Evolutionary conservation across 2,329 filamentous ascomycete species (phyloP).

Genomic region (Salinomyces thailandicus): DNA sequence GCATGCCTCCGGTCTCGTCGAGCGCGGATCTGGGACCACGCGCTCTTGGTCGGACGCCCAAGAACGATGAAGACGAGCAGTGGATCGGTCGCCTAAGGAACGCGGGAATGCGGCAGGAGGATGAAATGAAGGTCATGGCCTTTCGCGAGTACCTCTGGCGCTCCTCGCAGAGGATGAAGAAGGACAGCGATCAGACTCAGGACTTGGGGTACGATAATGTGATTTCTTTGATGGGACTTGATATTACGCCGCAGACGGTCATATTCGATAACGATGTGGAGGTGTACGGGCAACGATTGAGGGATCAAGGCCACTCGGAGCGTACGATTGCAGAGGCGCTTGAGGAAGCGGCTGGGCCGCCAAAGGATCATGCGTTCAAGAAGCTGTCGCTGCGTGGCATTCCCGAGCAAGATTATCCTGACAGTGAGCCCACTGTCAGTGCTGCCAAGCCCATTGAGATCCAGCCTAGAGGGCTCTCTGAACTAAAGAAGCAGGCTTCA

Average conservation of each 20-base stretch:
- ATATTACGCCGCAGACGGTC: constrained; percentile 75
- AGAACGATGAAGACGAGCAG: constrained; percentile 86
- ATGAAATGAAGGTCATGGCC: constrained; percentile 80
- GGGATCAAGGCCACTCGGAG: constrained; percentile 26
- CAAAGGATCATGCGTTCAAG: constrained; percentile 3
- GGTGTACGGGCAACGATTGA: constrained; percentile 32
- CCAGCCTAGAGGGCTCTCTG: constrained; percentile 6
- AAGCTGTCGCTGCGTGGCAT: constrained; percentile 7
- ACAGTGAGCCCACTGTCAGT: background rate
- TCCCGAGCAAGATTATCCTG: background rate
- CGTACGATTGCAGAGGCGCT: constrained; percentile 78
- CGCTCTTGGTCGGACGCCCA: constrained; percentile 53
- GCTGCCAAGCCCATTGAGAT: constrained; percentile 1
- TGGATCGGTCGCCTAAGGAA: constrained; percentile 82
- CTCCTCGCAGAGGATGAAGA: constrained; percentile 59
- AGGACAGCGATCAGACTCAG: constrained; percentile 38
- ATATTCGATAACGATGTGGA: constrained; percentile 73
- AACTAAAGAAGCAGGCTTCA: constrained; percentile 14
- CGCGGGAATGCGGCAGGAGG: constrained; percentile 68
- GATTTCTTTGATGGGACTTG: constrained; percentile 62
- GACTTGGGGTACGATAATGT: constrained; percentile 51
- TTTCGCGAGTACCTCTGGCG: constrained; percentile 88
- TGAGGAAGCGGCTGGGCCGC: constrained; percentile 53
- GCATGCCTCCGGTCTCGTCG: constrained; percentile 47
- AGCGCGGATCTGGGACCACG: constrained; percentile 47